Evolutionary conservation across 257 asterid species (phyloP), one percentile per base, ranked within the genome.

Genomic region (Nicotiana benthamiana): DNA sequence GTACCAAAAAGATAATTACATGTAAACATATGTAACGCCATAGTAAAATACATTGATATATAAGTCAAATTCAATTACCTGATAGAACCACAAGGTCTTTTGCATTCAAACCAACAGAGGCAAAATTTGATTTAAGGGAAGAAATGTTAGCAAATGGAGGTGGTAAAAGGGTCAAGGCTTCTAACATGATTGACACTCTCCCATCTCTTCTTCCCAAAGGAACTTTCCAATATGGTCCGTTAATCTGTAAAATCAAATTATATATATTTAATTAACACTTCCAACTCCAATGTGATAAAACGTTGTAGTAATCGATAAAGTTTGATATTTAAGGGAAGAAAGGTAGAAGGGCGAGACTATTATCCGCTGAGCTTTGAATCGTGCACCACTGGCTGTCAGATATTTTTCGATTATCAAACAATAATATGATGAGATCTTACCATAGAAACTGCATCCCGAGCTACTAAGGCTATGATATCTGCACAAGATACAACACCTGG

Each of bases 401-500:
- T 2, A 36, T 36, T 6, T 36, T 36, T 36, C 10, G 46, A 8
- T 36, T 36, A 36, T 36, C 10, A 7, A 40, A 57, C 9, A 8
- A 32, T 27, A 12, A 5, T 30, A 17, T n/a, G 7, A 7, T 34
- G 7, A 8, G 18, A 40, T 3, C 86, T 81, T 79, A 90, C 94
- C 18, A 56, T 27, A 16, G 78, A 9, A 56, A 82, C 80, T 13
- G 88, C 87, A 67, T 90, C 94, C 4, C 94, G 86, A 61, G 97
- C 88, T 6, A 89, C 91, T 81, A 93, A 84, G 30, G 95, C 90
- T 51, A 92, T 0, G 59, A 91, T 87, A 89, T 92, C 97, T 57
- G 97, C 97, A 68, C 97, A 93, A 20, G 97, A 91, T 18, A 93
- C 94, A 5, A 90, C 89, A 1, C 91, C 90, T 2, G 93, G 96